Percentiles rank a stretch among this genome's conserved stretches.
These are phyloP conservation scores for Aspergillus quadrilineatus DNA, from an alignment of 2,329 filamentous ascomycete genomes.

Conservation along the genomic window DNA sequence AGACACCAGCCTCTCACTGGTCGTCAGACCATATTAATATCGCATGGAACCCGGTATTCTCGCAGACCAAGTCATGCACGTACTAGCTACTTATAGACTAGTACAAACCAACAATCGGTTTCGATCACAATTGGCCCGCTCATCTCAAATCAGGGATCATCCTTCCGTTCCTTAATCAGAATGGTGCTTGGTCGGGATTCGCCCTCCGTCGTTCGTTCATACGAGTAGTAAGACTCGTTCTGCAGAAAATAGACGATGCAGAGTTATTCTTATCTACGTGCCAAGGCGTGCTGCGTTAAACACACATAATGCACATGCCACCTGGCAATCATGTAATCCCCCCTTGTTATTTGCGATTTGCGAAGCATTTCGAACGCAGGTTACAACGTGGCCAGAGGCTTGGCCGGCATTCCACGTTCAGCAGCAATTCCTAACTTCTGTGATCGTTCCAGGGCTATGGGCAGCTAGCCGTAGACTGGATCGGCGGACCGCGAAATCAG, in stretches of 20 bases:
- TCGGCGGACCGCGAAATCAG: not conserved
- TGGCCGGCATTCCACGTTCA: not conserved
- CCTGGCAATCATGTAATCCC: not conserved
- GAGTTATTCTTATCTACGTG: constrained; percentile 10
- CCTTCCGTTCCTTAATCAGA: not conserved
- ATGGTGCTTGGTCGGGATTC: constrained; percentile 1
- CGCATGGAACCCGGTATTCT: not conserved
- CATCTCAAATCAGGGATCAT: constrained; percentile 2
- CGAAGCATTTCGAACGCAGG: not conserved
- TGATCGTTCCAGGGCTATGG: not conserved
- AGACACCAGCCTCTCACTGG: not conserved
- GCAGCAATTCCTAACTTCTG: not conserved
- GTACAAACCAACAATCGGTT: constrained; percentile 5
- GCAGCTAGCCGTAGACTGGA: not conserved
- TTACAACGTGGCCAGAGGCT: not conserved
- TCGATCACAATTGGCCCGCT: constrained; percentile 1
- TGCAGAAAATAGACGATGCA: constrained; percentile 4
- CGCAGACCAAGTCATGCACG: not conserved
- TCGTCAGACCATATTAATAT: not conserved
- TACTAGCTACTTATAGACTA: not conserved
- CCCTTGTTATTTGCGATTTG: not conserved
- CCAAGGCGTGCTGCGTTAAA: constrained; percentile 2
- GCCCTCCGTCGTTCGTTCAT: not conserved
- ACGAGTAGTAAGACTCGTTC: not conserved
- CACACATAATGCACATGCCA: not conserved